These are phyloP conservation scores for Termitomyces sp. DNA, from an alignment of 1,284 basidiomycete genomes.

Conservation along the genomic window DNA sequence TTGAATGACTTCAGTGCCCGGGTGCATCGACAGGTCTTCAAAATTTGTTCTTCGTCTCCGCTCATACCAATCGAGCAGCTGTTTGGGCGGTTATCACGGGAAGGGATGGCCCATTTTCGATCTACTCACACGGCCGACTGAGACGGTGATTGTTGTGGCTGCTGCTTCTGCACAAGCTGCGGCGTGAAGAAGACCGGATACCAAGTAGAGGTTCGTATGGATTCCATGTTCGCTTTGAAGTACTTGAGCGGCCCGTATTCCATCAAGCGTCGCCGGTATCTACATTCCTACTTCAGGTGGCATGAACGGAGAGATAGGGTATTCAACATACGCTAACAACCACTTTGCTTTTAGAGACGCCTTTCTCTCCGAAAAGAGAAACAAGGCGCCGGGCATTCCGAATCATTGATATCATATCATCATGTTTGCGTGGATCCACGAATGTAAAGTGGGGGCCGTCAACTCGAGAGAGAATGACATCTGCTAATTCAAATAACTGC, in stretches of 20 bases:
- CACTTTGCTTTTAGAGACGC: conserved; percentile 35
- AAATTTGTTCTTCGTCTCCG: conserved; percentile 22
- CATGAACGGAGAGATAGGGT: neutral
- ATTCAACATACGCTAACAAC: conserved; percentile 44
- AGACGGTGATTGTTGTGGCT: conserved; percentile 44
- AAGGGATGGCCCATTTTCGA: neutral
- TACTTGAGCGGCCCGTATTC: conserved; percentile 42
- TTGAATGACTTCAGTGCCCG: conserved; percentile 46
- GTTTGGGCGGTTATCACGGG: conserved; percentile 6
- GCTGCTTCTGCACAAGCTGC: conserved; percentile 48
- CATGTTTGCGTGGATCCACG: conserved; percentile 41
- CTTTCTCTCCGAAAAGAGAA: conserved; percentile 36
- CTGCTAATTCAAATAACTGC: conserved; percentile 50
- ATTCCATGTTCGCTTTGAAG: conserved; percentile 38
- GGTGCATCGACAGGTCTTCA: conserved; percentile 28
- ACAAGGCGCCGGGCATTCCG: conserved; percentile 37
- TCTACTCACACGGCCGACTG: conserved; percentile 42
- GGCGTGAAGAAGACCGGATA: conserved; percentile 49
- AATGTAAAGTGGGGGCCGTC: conserved; percentile 47
- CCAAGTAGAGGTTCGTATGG: conserved; percentile 45
- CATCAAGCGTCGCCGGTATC: conserved; percentile 56
- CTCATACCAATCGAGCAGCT: conserved; percentile 43
- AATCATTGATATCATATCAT: conserved; percentile 35
- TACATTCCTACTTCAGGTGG: conserved; percentile 20
- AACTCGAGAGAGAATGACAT: conserved; percentile 36